Evolutionary conservation across 106 monocot species (phyloP).

Genomic region (Allium cepa): DNA sequence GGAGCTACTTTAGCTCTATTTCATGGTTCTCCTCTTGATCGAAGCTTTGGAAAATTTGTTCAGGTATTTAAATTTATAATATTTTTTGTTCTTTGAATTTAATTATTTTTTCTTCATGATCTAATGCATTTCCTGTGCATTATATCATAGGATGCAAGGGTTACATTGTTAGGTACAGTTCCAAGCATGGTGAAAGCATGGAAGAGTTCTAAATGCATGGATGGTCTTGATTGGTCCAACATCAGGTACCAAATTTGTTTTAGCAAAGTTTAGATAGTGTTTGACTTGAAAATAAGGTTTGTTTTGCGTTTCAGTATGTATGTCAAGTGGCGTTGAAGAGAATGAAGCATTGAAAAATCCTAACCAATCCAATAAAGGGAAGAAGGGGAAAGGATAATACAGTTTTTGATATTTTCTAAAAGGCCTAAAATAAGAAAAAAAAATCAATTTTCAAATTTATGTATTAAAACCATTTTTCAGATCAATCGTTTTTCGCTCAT

Average conservation of each 20-base stretch:
- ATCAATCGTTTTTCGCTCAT: neutral
- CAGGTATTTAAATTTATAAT: constrained; percentile 32
- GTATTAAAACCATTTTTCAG: neutral
- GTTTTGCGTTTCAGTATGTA: too few relatives aligned
- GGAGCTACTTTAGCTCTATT: constrained; percentile 83
- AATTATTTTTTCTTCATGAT: too few relatives aligned
- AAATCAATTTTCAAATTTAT: too few relatives aligned
- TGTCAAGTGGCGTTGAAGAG: too few relatives aligned
- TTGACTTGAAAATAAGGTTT: too few relatives aligned
- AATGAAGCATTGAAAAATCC: too few relatives aligned
- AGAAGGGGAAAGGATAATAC: too few relatives aligned
- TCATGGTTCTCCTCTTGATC: constrained; percentile 86
- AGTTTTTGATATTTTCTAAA: too few relatives aligned
- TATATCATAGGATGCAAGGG: constrained; percentile 63
- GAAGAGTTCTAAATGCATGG: constrained; percentile 84
- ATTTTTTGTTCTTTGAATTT: too few relatives aligned
- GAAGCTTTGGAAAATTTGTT: constrained; percentile 82
- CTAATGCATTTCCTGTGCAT: neutral
- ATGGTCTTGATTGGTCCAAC: constrained; percentile 75
- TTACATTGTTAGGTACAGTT: constrained; percentile 78
- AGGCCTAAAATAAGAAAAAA: too few relatives aligned
- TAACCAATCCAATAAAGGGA: too few relatives aligned
- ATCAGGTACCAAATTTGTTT: constrained; percentile 43
- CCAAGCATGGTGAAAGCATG: constrained; percentile 87
- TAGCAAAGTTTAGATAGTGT: too few relatives aligned